Evolutionary conservation across 768 basidiomycete species (phyloP).

Genomic region (Mycena epipterygia): DNA sequence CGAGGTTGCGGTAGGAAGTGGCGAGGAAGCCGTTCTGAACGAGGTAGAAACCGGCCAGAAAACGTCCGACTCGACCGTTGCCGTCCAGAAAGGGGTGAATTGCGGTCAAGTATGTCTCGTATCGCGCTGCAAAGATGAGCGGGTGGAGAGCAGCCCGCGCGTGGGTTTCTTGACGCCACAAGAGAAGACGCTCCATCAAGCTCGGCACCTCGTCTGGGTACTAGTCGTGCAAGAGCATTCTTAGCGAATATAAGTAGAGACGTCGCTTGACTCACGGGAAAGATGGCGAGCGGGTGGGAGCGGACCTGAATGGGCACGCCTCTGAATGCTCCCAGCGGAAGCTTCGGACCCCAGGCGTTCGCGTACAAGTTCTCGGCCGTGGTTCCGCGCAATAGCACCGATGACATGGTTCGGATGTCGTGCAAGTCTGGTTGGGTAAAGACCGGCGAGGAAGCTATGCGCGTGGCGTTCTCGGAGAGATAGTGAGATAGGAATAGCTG

Average conservation of each 20-base stretch:
- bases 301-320: slow-evolving; percentile 2
- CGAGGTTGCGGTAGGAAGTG: slow-evolving; percentile 5
- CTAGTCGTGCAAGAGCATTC: background rate
- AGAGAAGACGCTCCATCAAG: background rate
- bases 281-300: slow-evolving; percentile 10
- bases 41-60: slow-evolving; percentile 2
- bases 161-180: slow-evolving; percentile 18
- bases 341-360: background rate
- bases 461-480: background rate
- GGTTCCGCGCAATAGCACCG: slow-evolving; percentile 3
- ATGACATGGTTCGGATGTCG: slow-evolving; percentile 1
- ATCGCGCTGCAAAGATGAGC: slow-evolving; percentile 10
- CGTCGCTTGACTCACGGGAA: background rate
- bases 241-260: background rate
- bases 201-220: slow-evolving; percentile 15
- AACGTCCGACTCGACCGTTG: background rate
- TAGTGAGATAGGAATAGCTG: slow-evolving; percentile 9
- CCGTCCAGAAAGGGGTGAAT: slow-evolving; percentile 6
- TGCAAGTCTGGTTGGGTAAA: slow-evolving; percentile 12
- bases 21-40: slow-evolving; percentile 1
- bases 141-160: slow-evolving; percentile 3
- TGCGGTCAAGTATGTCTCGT: background rate
- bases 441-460: slow-evolving; percentile 6
- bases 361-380: background rate
- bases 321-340: slow-evolving; percentile 10